Percentiles rank a stretch among this genome's conserved stretches.
These are phyloP conservation scores for Wolfiporia cocos DNA, from an alignment of 1,284 basidiomycete species.

Conservation along the genomic window DNA sequence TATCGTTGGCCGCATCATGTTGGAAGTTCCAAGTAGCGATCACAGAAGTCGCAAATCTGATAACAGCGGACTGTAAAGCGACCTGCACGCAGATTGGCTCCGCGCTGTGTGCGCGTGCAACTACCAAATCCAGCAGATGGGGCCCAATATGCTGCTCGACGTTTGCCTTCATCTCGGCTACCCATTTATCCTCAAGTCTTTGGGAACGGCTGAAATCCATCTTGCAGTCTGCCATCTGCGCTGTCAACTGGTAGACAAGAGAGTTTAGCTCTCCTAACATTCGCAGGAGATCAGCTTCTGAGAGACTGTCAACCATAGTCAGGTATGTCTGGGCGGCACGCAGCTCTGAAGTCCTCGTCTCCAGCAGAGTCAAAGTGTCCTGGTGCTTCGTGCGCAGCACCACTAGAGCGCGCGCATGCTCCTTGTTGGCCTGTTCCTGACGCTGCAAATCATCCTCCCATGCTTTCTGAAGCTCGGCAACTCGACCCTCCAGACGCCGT, in stretches of 20 bases:
- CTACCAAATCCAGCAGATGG: too few species aligned
- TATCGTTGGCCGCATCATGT: too few species aligned
- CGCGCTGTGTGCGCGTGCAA: too few species aligned
- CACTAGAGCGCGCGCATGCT: neutral
- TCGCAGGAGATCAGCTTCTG: conserved; percentile 38
- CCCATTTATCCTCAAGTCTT: too few species aligned
- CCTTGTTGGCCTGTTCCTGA: neutral
- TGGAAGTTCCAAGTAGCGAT: too few species aligned
- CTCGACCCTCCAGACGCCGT: too few species aligned
- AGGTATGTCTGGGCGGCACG: conserved; percentile 37
- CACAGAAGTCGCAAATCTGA: too few species aligned
- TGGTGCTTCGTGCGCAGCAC: neutral
- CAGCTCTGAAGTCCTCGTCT: conserved; percentile 34
- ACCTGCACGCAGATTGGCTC: neutral
- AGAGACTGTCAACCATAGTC: conserved; percentile 36
- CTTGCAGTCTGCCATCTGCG: neutral
- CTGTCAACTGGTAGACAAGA: conserved; percentile 27
- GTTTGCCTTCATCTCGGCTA: too few species aligned
- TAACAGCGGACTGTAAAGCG: neutral
- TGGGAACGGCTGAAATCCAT: neutral
- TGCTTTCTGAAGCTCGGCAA: too few species aligned
- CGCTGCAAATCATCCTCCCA: too few species aligned
- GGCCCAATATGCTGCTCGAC: too few species aligned
- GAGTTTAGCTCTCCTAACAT: conserved; percentile 38
- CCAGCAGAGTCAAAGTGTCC: conserved; percentile 22